A percentile compares a stretch with the other conserved stretches of the same genome.
Conservation (phyloP, 495 filamentous ascomycete species). For the Daldinia loculata region DNA sequence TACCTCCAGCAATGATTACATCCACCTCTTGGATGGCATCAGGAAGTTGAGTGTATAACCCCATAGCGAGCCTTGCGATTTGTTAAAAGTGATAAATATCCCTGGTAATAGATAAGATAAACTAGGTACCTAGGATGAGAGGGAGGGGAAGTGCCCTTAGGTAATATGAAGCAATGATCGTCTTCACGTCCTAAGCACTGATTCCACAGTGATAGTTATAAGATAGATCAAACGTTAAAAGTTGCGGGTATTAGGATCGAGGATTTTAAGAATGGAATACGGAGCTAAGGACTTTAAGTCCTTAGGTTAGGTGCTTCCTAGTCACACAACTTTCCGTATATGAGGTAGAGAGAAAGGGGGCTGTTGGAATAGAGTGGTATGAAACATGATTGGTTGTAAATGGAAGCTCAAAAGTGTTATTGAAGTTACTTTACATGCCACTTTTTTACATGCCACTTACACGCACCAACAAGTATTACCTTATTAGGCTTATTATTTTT, state of each 20-base stretch:
- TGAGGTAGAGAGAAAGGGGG: neutral
- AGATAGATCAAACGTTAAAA: neutral
- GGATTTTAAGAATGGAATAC: neutral
- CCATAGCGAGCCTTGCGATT: constrained; percentile 32
- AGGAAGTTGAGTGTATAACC: constrained; percentile 45
- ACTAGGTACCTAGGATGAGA: neutral
- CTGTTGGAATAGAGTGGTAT: neutral
- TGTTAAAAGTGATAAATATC: neutral
- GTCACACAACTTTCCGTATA: neutral
- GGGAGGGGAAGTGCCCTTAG: neutral
- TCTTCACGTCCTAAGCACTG: neutral
- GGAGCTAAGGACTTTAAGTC: neutral
- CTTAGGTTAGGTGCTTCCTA: neutral
- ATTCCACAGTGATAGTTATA: neutral
- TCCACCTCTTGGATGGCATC: constrained; percentile 47
- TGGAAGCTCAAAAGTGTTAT: neutral
- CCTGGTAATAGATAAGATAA: neutral
- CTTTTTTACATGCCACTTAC: neutral
- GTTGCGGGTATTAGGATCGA: neutral
- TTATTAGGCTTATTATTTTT: neutral
- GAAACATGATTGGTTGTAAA: constrained; percentile 1
- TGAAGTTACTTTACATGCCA: neutral
- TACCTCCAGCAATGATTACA: constrained; percentile 50
- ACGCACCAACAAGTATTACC: neutral
- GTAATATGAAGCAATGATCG: constrained; percentile 1